Conservation (phyloP, 257 asterid genomes). For the Solanum virginianum region DNA sequence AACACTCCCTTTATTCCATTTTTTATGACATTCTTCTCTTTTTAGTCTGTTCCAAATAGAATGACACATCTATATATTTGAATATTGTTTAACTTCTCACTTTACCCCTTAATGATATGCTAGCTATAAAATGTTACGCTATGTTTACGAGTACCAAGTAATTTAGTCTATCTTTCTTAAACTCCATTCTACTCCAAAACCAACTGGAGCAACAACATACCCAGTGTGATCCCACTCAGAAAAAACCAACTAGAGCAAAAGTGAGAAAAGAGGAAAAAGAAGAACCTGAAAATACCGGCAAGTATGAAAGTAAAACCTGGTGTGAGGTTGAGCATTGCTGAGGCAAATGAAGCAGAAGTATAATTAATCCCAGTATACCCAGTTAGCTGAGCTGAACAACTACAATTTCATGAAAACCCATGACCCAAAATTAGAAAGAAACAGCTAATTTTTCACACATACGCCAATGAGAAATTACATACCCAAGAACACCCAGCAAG, state of each 20-base stretch:
- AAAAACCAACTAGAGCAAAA: background rate
- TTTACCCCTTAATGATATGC: background rate
- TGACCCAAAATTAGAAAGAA: background rate
- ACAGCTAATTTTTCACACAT: background rate
- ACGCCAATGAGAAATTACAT: background rate
- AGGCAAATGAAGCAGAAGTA: conserved; percentile 67
- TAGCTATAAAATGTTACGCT: background rate
- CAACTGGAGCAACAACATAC: background rate
- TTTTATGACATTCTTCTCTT: background rate
- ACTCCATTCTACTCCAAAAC: background rate
- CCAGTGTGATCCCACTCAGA: no score
- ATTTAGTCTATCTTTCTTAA: background rate
- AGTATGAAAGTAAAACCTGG: conserved; percentile 86
- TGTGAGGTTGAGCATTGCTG: conserved; percentile 84
- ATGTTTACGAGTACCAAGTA: background rate
- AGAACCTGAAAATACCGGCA: conserved; percentile 67
- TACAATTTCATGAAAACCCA: conserved; percentile 8
- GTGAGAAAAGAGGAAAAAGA: background rate
- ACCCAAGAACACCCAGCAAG: conserved; percentile 75
- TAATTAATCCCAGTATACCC: conserved; percentile 75
- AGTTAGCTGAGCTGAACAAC: conserved; percentile 78
- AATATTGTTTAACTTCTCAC: background rate
- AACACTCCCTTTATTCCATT: background rate
- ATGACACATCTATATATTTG: background rate
- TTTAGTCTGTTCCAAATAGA: background rate